Evolutionary conservation across 805 yeast genomes (phyloP).

Genomic region (Clavispora asparagi): DNA sequence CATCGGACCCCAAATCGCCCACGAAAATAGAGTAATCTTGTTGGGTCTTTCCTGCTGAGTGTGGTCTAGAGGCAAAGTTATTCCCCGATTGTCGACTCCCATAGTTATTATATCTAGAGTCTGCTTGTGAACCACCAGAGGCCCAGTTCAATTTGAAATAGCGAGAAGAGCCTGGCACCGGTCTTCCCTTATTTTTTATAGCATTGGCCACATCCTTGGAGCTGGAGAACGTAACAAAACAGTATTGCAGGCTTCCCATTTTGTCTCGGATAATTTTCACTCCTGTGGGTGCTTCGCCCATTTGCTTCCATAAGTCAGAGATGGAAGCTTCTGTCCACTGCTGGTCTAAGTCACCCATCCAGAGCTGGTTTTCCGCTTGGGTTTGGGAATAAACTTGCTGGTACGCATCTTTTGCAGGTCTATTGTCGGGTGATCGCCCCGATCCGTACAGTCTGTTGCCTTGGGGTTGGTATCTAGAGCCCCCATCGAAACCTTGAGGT

Average conservation of each 20-base stretch:
- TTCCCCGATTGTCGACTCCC: background rate
- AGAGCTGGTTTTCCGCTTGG: slow-evolving; percentile 37
- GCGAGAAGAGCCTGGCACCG: slow-evolving; percentile 57
- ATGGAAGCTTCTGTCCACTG: slow-evolving; percentile 73
- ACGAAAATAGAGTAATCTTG: slow-evolving; percentile 70
- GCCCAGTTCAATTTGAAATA: slow-evolving; percentile 79
- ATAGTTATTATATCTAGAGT: background rate
- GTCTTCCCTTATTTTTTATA: slow-evolving; percentile 59
- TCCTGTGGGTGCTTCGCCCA: slow-evolving; percentile 55
- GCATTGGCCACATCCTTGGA: slow-evolving; percentile 62
- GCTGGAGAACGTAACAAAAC: slow-evolving; percentile 71
- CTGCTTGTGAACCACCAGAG: slow-evolving; percentile 38
- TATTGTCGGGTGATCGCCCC: background rate
- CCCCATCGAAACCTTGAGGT: background rate
- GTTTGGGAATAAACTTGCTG: slow-evolving; percentile 15
- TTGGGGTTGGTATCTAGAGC: slow-evolving; percentile 1
- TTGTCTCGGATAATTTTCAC: slow-evolving; percentile 73
- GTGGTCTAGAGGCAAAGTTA: background rate
- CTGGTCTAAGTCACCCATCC: slow-evolving; percentile 92
- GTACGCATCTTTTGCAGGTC: slow-evolving; percentile 1
- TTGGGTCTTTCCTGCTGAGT: background rate
- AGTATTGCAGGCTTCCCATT: slow-evolving; percentile 44
- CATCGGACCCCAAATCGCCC: slow-evolving; percentile 75
- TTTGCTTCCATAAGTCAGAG: slow-evolving; percentile 60
- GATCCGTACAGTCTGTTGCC: background rate